phyloP scores from a whole-genome alignment of 495 filamentous ascomycete species.

The Talaromyces thailandensis region DNA sequence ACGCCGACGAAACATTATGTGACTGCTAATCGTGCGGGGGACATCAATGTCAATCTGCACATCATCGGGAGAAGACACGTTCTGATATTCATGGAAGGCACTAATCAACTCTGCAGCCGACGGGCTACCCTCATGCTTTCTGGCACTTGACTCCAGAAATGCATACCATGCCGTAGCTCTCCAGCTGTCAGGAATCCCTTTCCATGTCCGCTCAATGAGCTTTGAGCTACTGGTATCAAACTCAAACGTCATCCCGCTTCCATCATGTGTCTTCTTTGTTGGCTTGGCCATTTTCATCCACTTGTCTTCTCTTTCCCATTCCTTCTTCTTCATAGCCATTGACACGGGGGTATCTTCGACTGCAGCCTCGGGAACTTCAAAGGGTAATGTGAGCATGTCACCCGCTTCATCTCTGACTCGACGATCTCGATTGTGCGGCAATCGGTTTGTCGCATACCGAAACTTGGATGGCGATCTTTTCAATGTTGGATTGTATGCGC shows the following conservation, averaged over 20 bases:
- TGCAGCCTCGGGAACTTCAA: slow-evolving; percentile 47
- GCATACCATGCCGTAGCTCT: slow-evolving; percentile 89
- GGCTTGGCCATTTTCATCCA: slow-evolving; percentile 94
- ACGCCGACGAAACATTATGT: slow-evolving; percentile 93
- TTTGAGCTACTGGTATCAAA: slow-evolving; percentile 82
- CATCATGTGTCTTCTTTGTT: slow-evolving; percentile 41
- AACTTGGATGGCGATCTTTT: slow-evolving; percentile 34
- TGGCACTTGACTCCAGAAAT: slow-evolving; percentile 81
- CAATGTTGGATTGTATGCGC: slow-evolving; percentile 29
- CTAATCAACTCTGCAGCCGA: slow-evolving; percentile 64
- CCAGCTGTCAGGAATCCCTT: slow-evolving; percentile 97
- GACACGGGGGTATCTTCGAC: slow-evolving; percentile 47
- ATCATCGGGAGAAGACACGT: slow-evolving; percentile 74
- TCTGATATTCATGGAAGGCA: slow-evolving; percentile 59
- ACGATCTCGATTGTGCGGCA: slow-evolving; percentile 69
- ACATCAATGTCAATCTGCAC: slow-evolving; percentile 97
- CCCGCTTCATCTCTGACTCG: slow-evolving; percentile 74
- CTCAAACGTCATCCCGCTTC: slow-evolving; percentile 81
- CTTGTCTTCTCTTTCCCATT: slow-evolving; percentile 80
- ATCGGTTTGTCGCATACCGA: slow-evolving; percentile 59
- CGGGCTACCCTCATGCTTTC: slow-evolving; percentile 45
- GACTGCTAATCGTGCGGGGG: slow-evolving; percentile 85
- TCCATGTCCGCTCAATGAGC: slow-evolving; percentile 87
- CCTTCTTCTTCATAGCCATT: slow-evolving; percentile 63
- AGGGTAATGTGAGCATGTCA: slow-evolving; percentile 79